Conservation (phyloP, 2,329 filamentous ascomycete species). For the Talaromyces sp. region DNA sequence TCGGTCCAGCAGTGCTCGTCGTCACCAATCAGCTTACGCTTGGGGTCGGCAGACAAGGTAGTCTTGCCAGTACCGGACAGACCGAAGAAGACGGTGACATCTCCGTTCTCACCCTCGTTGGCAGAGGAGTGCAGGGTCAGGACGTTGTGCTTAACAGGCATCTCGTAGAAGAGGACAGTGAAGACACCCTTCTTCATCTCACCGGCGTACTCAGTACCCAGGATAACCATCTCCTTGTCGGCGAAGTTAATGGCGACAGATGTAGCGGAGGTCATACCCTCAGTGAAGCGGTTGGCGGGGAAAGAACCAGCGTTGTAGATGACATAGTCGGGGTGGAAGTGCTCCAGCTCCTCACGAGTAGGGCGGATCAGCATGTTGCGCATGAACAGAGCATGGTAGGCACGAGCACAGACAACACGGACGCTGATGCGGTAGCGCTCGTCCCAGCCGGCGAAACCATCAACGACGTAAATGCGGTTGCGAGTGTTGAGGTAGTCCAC, state of each 20-base stretch:
- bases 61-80: constrained; percentile 99
- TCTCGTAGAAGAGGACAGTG: constrained; percentile 99
- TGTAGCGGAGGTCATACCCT: constrained; percentile 97
- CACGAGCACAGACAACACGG: constrained; percentile 95
- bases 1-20: constrained; percentile 99
- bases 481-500: constrained; percentile 99
- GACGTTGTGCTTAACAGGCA: constrained; percentile 99
- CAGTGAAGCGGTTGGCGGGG: constrained; percentile 96
- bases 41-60: constrained; percentile 93
- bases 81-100: constrained; percentile 99
- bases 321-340: constrained; percentile 98
- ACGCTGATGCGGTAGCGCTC: constrained; percentile 97
- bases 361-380: constrained; percentile 99
- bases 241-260: constrained; percentile 99
- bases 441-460: constrained; percentile 98
- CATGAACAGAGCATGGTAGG: constrained; percentile 99
- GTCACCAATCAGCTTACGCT: constrained; percentile 94
- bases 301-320: constrained; percentile 99
- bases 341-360: constrained; percentile 83
- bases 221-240: constrained; percentile 99
- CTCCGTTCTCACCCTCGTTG: constrained; percentile 91
- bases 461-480: constrained; percentile 97
- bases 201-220: constrained; percentile 97
- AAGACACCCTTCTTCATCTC: constrained; percentile 99
- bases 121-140: constrained; percentile 97